These are phyloP conservation scores for Coemansia sp. DNA, from an alignment of 192 early-diverging fungal species.

Conservation along the genomic window DNA sequence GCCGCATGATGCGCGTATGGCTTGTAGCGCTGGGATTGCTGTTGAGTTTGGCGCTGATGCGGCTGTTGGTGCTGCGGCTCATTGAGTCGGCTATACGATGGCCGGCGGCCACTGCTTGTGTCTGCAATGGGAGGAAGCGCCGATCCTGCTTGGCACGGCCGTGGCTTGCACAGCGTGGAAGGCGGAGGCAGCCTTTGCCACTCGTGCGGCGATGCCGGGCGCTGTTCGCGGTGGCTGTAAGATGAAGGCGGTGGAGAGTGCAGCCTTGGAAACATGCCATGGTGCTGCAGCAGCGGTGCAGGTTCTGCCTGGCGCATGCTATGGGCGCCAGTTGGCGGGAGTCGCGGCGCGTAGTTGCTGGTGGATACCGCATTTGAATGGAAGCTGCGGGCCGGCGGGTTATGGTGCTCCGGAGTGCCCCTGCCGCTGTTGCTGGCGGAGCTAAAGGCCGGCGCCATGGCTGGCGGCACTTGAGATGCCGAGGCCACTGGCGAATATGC, in stretches of 20 bases:
- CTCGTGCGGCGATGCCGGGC: neutral
- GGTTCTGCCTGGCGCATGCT: neutral
- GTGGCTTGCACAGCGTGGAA: neutral
- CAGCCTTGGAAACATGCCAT: too few species aligned
- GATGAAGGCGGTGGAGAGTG: too few species aligned
- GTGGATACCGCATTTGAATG: too few species aligned
- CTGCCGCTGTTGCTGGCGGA: neutral
- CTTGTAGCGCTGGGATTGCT: neutral
- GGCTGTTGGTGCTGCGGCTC: too few species aligned
- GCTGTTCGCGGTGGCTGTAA: constrained; percentile 1
- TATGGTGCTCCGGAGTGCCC: neutral
- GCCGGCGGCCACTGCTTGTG: neutral
- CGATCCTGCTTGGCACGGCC: neutral
- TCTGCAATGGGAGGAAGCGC: neutral
- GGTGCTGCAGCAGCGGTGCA: neutral
- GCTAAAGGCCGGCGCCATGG: neutral
- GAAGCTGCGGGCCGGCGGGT: too few species aligned
- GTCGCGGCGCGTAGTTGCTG: neutral
- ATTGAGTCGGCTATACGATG: neutral
- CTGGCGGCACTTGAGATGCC: neutral
- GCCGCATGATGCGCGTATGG: neutral
- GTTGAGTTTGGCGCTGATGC: too few species aligned
- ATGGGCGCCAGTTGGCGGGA: too few species aligned
- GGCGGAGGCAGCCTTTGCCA: neutral
- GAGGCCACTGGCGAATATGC: neutral